phyloP scores from a whole-genome alignment of 2,329 filamentous ascomycete species.

The Allantophomopsis cytisporea region DNA sequence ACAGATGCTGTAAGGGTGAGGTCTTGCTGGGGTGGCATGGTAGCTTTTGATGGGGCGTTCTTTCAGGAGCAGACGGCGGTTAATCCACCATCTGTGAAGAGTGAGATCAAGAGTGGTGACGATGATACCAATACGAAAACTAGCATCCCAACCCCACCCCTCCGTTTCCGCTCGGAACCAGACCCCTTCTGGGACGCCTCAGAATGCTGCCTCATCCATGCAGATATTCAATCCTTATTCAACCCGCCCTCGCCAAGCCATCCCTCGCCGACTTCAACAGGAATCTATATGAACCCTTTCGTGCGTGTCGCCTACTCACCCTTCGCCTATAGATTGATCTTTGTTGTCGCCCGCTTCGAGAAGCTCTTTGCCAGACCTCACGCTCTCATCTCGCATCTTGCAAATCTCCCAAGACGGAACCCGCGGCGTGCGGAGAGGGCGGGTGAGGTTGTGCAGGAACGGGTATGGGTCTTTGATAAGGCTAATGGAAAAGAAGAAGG shows the following conservation, averaged over 20 bases:
- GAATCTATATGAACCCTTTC: constrained; percentile 64
- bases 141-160: constrained; percentile 16
- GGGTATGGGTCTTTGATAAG: constrained; percentile 30
- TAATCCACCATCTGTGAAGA: constrained; percentile 1
- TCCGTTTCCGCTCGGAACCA: constrained; percentile 41
- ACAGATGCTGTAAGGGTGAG: constrained; percentile 53
- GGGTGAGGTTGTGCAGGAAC: constrained; percentile 37
- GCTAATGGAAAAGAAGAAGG: constrained; percentile 6
- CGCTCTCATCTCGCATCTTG: constrained; percentile 38
- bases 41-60: constrained; percentile 46
- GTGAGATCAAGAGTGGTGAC: constrained; percentile 4
- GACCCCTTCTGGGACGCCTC: constrained; percentile 50
- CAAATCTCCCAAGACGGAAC: constrained; percentile 44
- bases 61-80: constrained; percentile 27
- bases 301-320: constrained; percentile 57
- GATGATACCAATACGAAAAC: background rate
- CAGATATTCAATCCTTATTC: constrained; percentile 26
- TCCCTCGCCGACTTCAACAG: constrained; percentile 18
- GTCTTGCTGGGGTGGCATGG: constrained; percentile 71
- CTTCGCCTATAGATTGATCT: constrained; percentile 41
- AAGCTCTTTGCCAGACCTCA: constrained; percentile 47
- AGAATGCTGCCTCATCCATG: constrained; percentile 47
- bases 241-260: constrained; percentile 16
- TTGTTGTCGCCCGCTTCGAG: constrained; percentile 49
- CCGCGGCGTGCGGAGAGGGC: constrained; percentile 43